These are phyloP conservation scores for Sarcomyxa edulis DNA, from an alignment of 768 basidiomycete species.

Conservation along the genomic window DNA sequence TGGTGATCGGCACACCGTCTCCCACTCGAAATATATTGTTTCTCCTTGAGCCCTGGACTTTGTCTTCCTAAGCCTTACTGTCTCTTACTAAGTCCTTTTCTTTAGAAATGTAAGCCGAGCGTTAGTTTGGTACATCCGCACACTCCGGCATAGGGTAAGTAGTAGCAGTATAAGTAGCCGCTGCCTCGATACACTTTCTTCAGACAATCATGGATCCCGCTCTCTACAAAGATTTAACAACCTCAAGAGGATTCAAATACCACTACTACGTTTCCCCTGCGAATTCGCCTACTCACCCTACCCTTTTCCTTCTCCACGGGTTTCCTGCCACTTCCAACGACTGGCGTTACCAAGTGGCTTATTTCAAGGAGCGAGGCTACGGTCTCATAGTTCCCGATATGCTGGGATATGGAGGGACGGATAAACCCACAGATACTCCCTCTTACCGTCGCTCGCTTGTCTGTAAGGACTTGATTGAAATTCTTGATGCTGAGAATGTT, in stretches of 20 bases:
- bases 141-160: too few relatives aligned
- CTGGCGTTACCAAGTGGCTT: slow-evolving; percentile 35
- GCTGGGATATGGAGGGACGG: slow-evolving; percentile 48
- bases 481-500: slow-evolving; percentile 31
- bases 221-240: slow-evolving; percentile 25
- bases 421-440: slow-evolving; percentile 33
- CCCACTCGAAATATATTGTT: too few relatives aligned
- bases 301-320: slow-evolving; percentile 39
- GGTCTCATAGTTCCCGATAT: slow-evolving; percentile 44
- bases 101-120: too few relatives aligned
- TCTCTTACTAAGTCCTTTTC: too few relatives aligned
- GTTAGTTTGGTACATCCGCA: too few relatives aligned
- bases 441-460: slow-evolving; percentile 29
- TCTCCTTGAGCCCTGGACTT: too few relatives aligned
- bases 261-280: slow-evolving; percentile 27
- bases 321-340: slow-evolving; percentile 36
- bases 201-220: too few relatives aligned
- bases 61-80: too few relatives aligned
- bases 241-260: slow-evolving; percentile 29
- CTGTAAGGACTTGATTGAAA: slow-evolving; percentile 33
- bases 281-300: slow-evolving; percentile 20
- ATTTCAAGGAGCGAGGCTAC: slow-evolving; percentile 33
- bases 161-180: too few relatives aligned
- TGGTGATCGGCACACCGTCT: too few relatives aligned
- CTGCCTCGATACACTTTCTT: too few relatives aligned